Conservation (phyloP, 345 rosid species). For the Hypericum androsaemum region DNA sequence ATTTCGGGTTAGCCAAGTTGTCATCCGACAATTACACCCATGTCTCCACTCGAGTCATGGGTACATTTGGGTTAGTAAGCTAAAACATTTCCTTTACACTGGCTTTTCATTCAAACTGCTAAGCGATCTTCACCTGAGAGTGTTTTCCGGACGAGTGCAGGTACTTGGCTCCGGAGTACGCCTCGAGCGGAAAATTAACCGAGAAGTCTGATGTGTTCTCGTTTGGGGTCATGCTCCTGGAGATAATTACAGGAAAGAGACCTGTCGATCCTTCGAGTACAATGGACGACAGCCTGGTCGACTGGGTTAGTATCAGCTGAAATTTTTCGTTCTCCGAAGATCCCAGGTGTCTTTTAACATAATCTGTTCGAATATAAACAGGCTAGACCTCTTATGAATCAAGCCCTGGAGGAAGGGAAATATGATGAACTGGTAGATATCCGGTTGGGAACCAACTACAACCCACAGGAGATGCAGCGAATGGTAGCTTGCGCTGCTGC, state of each 20-base stretch:
- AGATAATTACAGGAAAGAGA: slow-evolving; percentile 65
- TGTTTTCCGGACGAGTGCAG: slow-evolving; percentile 20
- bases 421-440: slow-evolving; percentile 53
- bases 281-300: slow-evolving; percentile 83
- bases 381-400: slow-evolving; percentile 62
- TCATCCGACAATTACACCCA: slow-evolving; percentile 59
- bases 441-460: slow-evolving; percentile 40
- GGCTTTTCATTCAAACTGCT: too few relatives aligned
- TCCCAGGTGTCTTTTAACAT: neutral
- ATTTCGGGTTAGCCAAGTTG: slow-evolving; percentile 89
- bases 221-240: slow-evolving; percentile 75
- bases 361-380: slow-evolving; percentile 15
- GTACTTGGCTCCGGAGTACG: slow-evolving; percentile 93
- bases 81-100: neutral
- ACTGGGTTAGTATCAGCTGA: slow-evolving; percentile 48
- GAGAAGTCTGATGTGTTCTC: slow-evolving; percentile 94
- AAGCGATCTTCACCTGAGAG: neutral
- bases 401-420: slow-evolving; percentile 46
- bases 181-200: slow-evolving; percentile 77
- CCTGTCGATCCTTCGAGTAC: slow-evolving; percentile 45
- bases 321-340: neutral
- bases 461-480: slow-evolving; percentile 50
- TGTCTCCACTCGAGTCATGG: slow-evolving; percentile 93
- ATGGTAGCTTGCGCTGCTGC: slow-evolving; percentile 77
- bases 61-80: slow-evolving; percentile 68